Percentiles rank a stretch among this genome's conserved stretches.
Conservation (phyloP, 352 stramenopile species). For the Pseudoperonospora humuli region DNA sequence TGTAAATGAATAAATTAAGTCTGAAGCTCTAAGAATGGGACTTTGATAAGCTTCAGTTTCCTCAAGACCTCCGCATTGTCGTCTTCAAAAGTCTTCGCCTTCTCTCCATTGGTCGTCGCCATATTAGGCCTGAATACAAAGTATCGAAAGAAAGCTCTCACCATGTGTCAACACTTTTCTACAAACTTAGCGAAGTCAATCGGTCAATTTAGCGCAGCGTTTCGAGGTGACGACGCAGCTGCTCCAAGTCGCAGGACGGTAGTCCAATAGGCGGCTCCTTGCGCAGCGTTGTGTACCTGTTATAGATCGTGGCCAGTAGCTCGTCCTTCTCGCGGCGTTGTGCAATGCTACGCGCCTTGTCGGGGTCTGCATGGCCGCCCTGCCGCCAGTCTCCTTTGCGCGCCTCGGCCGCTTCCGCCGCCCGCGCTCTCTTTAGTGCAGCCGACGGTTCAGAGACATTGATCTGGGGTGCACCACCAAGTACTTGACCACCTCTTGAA, state of each 20-base stretch:
- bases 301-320: constrained; percentile 73
- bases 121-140: too few relatives aligned
- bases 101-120: too few relatives aligned
- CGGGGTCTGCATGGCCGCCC: constrained; percentile 46
- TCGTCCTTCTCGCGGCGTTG: constrained; percentile 79
- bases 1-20: too few relatives aligned
- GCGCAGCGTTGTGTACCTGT: constrained; percentile 64
- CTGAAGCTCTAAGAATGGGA: too few relatives aligned
- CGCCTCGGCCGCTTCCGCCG: constrained; percentile 55
- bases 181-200: too few relatives aligned
- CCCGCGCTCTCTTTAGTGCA: constrained; percentile 56
- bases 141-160: too few relatives aligned
- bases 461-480: constrained; percentile 5
- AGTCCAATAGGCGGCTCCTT: constrained; percentile 77
- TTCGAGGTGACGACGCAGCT: constrained; percentile 71
- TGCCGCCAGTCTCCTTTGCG: constrained; percentile 73
- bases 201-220: constrained; percentile 32
- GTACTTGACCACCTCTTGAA: background rate
- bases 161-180: too few relatives aligned
- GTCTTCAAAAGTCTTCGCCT: too few relatives aligned
- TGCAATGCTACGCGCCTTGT: constrained; percentile 55
- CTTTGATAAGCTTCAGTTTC: too few relatives aligned
- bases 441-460: constrained; percentile 33
- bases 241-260: constrained; percentile 65
- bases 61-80: too few relatives aligned